Conservation (phyloP, 139 green algal species). For the Prasinococcaceae sp. region DNA sequence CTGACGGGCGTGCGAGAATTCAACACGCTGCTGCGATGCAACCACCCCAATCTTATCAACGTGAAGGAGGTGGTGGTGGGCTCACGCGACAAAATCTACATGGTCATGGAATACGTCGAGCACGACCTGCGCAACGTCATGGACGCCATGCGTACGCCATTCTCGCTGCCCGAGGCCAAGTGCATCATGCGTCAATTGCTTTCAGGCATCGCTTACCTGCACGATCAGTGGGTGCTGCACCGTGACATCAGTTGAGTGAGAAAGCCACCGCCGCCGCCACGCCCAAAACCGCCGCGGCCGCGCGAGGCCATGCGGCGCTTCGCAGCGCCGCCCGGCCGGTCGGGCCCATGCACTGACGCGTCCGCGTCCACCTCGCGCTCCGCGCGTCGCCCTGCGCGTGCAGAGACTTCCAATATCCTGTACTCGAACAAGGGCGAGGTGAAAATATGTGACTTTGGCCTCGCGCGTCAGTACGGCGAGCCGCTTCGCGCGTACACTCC, state of each 20-base stretch:
- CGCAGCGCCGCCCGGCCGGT: too few relatives aligned
- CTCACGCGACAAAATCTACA: conserved; percentile 47
- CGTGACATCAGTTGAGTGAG: conserved; percentile 57
- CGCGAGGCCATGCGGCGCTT: too few relatives aligned
- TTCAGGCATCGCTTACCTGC: conserved; percentile 66
- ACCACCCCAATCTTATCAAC: conserved; percentile 89
- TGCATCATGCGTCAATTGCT: conserved; percentile 76
- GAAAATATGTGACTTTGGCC: conserved; percentile 97
- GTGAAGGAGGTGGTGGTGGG: conserved; percentile 75
- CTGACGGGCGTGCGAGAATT: conserved; percentile 88
- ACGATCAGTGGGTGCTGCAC: conserved; percentile 78
- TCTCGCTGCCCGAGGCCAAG: conserved; percentile 61
- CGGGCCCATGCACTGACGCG: too few relatives aligned
- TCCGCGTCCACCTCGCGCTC: too few relatives aligned
- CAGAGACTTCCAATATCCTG: conserved; percentile 95
- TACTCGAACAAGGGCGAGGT: conserved; percentile 84
- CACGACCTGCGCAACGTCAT: conserved; percentile 81
- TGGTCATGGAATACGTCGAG: conserved; percentile 98
- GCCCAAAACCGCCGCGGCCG: background rate
- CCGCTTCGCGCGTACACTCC: conserved; percentile 50
- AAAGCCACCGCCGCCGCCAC: background rate
- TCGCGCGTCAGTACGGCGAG: conserved; percentile 62
- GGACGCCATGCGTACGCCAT: conserved; percentile 47
- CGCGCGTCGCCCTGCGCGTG: too few relatives aligned
- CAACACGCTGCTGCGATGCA: conserved; percentile 85